A percentile compares a stretch with the other conserved stretches of the same genome.
phyloP scores from a whole-genome alignment of 352 stramenopile species.

The Globisporangium splendens region DNA sequence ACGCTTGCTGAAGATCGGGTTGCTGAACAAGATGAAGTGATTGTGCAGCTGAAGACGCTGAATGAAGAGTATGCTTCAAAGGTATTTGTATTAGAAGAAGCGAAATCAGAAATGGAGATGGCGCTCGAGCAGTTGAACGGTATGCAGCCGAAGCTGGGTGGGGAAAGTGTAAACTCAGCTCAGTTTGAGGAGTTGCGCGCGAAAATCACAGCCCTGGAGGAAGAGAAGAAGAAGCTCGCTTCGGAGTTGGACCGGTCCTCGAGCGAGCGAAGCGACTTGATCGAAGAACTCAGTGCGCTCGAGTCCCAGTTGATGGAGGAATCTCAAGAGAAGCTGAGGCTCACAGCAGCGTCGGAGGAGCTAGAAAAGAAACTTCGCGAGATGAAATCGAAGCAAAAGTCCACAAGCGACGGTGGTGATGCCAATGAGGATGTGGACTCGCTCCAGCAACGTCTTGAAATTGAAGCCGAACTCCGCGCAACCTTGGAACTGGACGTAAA shows the following conservation, averaged over 20 bases:
- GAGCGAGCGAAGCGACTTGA: constrained; percentile 31
- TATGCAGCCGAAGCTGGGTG: background rate
- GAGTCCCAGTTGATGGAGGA: constrained; percentile 49
- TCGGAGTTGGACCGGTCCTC: constrained; percentile 27
- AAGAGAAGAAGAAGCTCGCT: constrained; percentile 19
- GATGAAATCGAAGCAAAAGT: background rate
- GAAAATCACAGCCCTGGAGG: constrained; percentile 10
- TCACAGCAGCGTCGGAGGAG: constrained; percentile 11
- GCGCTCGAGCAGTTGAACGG: constrained; percentile 1
- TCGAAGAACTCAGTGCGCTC: constrained; percentile 44
- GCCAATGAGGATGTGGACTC: constrained; percentile 1
- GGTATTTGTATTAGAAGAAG: constrained; percentile 8
- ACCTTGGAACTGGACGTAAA: constrained; percentile 59
- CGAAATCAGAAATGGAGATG: background rate
- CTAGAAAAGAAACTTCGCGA: constrained; percentile 12
- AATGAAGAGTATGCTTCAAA: background rate
- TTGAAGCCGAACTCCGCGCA: constrained; percentile 26
- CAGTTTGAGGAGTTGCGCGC: constrained; percentile 1
- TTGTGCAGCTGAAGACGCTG: constrained; percentile 1
- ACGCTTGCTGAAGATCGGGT: constrained; percentile 11
- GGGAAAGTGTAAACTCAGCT: background rate
- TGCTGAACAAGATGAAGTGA: constrained; percentile 8
- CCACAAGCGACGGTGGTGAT: background rate
- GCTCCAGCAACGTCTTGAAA: constrained; percentile 39
- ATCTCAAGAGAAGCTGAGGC: constrained; percentile 35